Conservation (phyloP, 495 filamentous ascomycete species). For the Hypoxylon trugodes region DNA sequence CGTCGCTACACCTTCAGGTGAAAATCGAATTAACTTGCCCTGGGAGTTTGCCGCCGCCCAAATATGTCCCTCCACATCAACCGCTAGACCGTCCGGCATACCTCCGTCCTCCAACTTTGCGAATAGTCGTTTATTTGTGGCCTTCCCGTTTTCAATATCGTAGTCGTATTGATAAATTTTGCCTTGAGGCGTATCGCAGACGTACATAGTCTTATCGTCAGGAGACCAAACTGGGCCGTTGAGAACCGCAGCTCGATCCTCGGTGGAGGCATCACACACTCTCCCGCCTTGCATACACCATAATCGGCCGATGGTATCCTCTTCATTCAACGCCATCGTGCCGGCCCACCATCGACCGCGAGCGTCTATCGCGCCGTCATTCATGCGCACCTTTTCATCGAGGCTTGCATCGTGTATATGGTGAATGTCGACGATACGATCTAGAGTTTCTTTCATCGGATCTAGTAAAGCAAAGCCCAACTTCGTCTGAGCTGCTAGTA, state of each 20-base stretch:
- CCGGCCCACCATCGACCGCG: neutral
- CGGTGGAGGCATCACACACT: neutral
- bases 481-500: neutral
- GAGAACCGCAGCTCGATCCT: neutral
- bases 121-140: neutral
- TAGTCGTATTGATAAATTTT: neutral
- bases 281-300: neutral
- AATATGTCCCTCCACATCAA: neutral
- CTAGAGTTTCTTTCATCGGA: neutral
- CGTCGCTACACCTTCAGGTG: neutral
- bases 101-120: neutral
- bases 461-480: neutral
- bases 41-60: neutral
- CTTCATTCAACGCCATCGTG: neutral
- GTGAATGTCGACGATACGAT: neutral
- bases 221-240: neutral
- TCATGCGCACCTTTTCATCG: neutral
- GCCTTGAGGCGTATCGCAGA: neutral
- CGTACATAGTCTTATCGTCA: neutral
- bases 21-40: neutral
- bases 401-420: neutral
- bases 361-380: neutral
- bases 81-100: neutral
- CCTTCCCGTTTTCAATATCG: neutral
- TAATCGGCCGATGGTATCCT: neutral